Percentiles rank a stretch among this genome's conserved stretches.
Conservation (phyloP, 208 protist genomes). For the Willaertia magna region DNA sequence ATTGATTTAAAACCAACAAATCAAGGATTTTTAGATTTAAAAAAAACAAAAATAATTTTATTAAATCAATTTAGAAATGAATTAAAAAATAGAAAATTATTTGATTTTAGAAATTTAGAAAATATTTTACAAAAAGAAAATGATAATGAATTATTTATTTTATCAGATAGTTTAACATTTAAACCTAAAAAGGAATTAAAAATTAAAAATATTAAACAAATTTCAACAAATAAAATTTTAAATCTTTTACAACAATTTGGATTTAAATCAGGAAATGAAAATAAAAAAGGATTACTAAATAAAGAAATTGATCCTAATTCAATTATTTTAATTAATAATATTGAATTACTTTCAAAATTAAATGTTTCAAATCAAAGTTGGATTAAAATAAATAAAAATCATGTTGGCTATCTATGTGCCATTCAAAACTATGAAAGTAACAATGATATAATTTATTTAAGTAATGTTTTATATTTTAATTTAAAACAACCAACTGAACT, state of each 20-base stretch:
- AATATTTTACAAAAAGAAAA: background rate
- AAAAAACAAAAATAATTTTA: background rate
- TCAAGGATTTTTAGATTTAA: background rate
- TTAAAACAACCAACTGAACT: background rate
- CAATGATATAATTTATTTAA: background rate
- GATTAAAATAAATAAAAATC: background rate
- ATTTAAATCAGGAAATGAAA: background rate
- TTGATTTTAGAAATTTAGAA: background rate
- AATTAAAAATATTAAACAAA: background rate
- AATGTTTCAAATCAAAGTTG: background rate
- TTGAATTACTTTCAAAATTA: background rate
- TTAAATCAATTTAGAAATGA: background rate
- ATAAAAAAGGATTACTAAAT: background rate
- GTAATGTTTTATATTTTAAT: background rate
- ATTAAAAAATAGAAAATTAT: background rate
- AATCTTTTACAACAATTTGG: background rate
- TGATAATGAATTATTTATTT: background rate
- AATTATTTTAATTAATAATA: background rate
- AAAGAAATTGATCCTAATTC: background rate
- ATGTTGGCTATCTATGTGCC: background rate
- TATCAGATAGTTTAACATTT: background rate
- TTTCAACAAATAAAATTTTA: background rate
- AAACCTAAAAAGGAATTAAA: background rate
- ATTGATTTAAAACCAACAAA: background rate
- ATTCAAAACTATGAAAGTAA: background rate